These are phyloP conservation scores for Candida oleophila DNA, from an alignment of 805 yeast species.

Conservation along the genomic window DNA sequence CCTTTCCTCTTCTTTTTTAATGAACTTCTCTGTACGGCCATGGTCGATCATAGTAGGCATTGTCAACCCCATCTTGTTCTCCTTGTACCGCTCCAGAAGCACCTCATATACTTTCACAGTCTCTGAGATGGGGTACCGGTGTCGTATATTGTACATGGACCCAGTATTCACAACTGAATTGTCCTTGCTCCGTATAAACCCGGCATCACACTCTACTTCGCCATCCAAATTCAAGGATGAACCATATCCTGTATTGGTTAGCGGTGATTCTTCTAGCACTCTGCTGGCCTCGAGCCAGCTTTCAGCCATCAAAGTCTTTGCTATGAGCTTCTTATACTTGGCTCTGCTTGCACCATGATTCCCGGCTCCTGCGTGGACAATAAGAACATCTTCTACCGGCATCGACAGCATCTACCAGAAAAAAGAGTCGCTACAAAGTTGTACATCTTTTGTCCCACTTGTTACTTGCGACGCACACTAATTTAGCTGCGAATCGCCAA, in stretches of 20 bases:
- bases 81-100: constrained; percentile 20
- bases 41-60: constrained; percentile 30
- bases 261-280: constrained; percentile 33
- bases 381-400: constrained; percentile 5
- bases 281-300: constrained; percentile 14
- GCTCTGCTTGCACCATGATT: constrained; percentile 27
- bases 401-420: no score
- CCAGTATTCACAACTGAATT: constrained; percentile 11
- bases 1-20: not conserved
- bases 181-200: constrained; percentile 22
- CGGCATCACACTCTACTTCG: constrained; percentile 45
- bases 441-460: no score
- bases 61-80: constrained; percentile 27
- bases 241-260: constrained; percentile 53
- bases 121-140: constrained; percentile 29
- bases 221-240: constrained; percentile 42
- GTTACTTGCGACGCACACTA: no score
- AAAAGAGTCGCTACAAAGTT: no score
- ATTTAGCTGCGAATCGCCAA: no score
- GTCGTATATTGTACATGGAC: constrained; percentile 15
- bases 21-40: not conserved
- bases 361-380: constrained; percentile 57
- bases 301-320: constrained; percentile 18
- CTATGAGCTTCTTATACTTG: constrained; percentile 28
- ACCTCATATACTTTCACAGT: constrained; percentile 20